Percentiles rank a stretch among this genome's conserved stretches.
Conservation (phyloP, 2,329 filamentous ascomycete species). For the Colletotrichum australisinense region DNA sequence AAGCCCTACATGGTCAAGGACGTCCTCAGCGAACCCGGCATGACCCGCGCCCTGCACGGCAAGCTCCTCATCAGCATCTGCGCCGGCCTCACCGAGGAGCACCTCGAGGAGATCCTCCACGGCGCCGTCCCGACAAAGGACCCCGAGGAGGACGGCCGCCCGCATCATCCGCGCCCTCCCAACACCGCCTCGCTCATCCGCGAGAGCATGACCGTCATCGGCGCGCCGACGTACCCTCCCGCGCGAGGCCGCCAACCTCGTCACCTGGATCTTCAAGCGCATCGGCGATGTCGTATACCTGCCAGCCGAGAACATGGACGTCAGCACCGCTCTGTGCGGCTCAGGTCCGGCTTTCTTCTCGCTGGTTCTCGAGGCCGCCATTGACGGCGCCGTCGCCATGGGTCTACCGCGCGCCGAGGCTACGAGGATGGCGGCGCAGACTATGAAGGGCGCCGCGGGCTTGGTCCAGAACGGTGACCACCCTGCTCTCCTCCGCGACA, state of each 20-base stretch:
- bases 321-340: slow-evolving; percentile 78
- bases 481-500: slow-evolving; percentile 79
- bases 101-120: slow-evolving; percentile 75
- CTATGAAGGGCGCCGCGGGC: slow-evolving; percentile 78
- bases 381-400: slow-evolving; percentile 84
- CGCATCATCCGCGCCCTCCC: slow-evolving; percentile 82
- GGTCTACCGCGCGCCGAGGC: slow-evolving; percentile 79
- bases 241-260: slow-evolving; percentile 63
- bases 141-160: slow-evolving; percentile 56
- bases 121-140: slow-evolving; percentile 60
- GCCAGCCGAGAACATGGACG: slow-evolving; percentile 76
- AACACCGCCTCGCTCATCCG: slow-evolving; percentile 85
- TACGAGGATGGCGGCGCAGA: slow-evolving; percentile 81
- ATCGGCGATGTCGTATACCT: slow-evolving; percentile 79
- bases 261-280: slow-evolving; percentile 81
- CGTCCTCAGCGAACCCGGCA: slow-evolving; percentile 74
- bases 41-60: slow-evolving; percentile 78
- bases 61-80: slow-evolving; percentile 87
- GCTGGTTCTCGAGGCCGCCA: slow-evolving; percentile 78
- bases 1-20: slow-evolving; percentile 81
- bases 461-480: slow-evolving; percentile 79
- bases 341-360: slow-evolving; percentile 82
- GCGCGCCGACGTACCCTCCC: slow-evolving; percentile 69
- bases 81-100: slow-evolving; percentile 77
- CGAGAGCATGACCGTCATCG: slow-evolving; percentile 86